phyloP scores from a whole-genome alignment of 352 stramenopile genomes.

The Phytophthora pseudosyringae region DNA sequence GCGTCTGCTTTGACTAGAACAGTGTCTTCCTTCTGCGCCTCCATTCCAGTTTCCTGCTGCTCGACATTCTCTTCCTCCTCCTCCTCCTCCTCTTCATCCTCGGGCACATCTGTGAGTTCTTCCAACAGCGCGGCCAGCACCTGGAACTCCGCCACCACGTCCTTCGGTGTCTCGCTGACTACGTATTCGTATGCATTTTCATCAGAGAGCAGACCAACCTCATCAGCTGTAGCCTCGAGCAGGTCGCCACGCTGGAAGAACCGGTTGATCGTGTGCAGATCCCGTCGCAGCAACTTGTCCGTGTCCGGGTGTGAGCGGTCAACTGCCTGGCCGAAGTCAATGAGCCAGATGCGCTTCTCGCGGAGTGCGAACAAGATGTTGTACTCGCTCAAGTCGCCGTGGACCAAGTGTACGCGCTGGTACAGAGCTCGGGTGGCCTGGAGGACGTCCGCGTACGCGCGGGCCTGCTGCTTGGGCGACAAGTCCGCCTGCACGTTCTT shows the following conservation, averaged over 20 bases:
- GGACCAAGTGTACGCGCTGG: constrained; percentile 61
- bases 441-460: constrained; percentile 65
- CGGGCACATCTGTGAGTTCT: constrained; percentile 36
- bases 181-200: constrained; percentile 56
- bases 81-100: constrained; percentile 18
- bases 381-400: constrained; percentile 86
- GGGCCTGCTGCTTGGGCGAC: constrained; percentile 58
- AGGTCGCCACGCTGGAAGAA: constrained; percentile 79
- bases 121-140: constrained; percentile 44
- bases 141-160: constrained; percentile 37
- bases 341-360: constrained; percentile 82
- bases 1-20: constrained; percentile 1
- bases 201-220: constrained; percentile 50
- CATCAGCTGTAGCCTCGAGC: constrained; percentile 37
- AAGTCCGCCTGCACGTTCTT: constrained; percentile 58
- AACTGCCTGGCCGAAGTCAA: constrained; percentile 93
- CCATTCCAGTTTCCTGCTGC: neutral
- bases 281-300: constrained; percentile 66
- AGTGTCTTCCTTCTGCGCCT: constrained; percentile 9
- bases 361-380: constrained; percentile 85
- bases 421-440: constrained; percentile 54
- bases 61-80: constrained; percentile 19
- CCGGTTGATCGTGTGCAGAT: constrained; percentile 73
- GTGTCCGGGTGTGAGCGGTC: constrained; percentile 81
- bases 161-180: constrained; percentile 34